Evolutionary conservation across 2,329 filamentous ascomycete species (phyloP).

Genomic region (Scedosporium apiospermum): DNA sequence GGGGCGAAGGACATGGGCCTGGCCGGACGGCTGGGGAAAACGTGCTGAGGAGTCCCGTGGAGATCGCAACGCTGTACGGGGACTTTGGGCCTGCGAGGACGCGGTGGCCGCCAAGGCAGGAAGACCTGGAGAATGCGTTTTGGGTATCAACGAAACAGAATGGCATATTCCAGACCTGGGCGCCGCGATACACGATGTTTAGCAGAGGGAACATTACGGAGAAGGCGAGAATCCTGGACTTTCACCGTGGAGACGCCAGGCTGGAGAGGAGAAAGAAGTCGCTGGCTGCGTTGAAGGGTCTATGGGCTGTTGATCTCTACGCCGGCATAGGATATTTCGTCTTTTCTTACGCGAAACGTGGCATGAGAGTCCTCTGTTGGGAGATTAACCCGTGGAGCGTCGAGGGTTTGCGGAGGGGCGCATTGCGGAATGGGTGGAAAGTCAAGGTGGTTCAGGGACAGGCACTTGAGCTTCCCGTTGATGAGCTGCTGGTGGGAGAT

Average conservation of each 20-base stretch:
- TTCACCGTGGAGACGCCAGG: conserved; percentile 21
- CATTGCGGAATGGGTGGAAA: conserved; percentile 57
- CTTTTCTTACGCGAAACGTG: conserved; percentile 69
- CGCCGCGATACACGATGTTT: conserved; percentile 89
- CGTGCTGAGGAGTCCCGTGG: conserved; percentile 61
- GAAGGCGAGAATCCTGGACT: conserved; percentile 64
- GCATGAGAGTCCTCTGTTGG: conserved; percentile 72
- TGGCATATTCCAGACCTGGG: conserved; percentile 76
- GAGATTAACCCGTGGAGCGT: conserved; percentile 85
- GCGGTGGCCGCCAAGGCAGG: conserved; percentile 18
- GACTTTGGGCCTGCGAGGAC: conserved; percentile 54
- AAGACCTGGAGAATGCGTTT: conserved; percentile 58
- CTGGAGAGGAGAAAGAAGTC: background rate
- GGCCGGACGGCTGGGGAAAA: conserved; percentile 39
- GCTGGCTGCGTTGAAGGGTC: background rate
- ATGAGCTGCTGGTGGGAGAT: conserved; percentile 27
- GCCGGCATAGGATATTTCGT: conserved; percentile 92
- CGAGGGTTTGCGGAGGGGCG: conserved; percentile 71
- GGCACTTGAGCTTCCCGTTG: conserved; percentile 27
- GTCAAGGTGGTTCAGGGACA: conserved; percentile 41
- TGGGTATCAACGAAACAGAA: conserved; percentile 77
- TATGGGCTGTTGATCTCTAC: conserved; percentile 66
- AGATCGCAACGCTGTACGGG: conserved; percentile 61
- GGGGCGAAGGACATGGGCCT: background rate
- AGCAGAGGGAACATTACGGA: conserved; percentile 83